Base-by-base conservation (phyloP, 176 grass and related monocot species). In the Zizania latifolia region DNA sequence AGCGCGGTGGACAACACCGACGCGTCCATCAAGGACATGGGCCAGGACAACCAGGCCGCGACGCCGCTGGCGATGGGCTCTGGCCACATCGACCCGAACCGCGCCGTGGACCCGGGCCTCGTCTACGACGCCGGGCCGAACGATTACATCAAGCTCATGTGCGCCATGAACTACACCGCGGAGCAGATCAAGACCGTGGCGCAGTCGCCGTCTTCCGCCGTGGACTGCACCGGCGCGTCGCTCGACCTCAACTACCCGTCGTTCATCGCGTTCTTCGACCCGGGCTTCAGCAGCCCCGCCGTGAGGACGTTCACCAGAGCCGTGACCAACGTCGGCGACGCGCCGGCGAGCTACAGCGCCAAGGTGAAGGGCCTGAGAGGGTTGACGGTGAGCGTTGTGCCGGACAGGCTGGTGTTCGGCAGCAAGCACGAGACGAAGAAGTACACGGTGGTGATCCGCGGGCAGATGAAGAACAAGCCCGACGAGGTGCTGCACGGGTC, bases 171-270 rank as follows among this genome's bases (percentile, higher is more conserved):
- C 72, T 94, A 65, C 79, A 98, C 91, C 1, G 63, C 8, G 38
- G 45, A 60, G 37, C 92, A 96, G 79, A 91, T 96, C 67, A 92
- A 76, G 78, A 44, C 85, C 58, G 77, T 95, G 45, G 77, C 82
- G 24, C 74, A 72, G 68, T 77, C 81, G 4, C 1, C 57, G 24
- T 21, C 70, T 0, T 13, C 72, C 5, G 29, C 82, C 2, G 86
- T 82, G 13, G 66, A 89, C 79, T 97, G 90, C 58, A 13, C 68
- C 43, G 70, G 71, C 23, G 88, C 88, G 0, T 83, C 88, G 0
- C 41, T 82, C 5, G 94, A 97, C 72, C 90, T 97, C 64, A 97
- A 97, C 79, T 97, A 97, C 34, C 88, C 90, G 0, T 97, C 94
- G 0, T 91, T 97, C 68, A 97, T 97, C 55, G 77, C 83, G 3